Conservation (phyloP, 2,329 filamentous ascomycete species). For the Rutstroemia sydowiana region DNA sequence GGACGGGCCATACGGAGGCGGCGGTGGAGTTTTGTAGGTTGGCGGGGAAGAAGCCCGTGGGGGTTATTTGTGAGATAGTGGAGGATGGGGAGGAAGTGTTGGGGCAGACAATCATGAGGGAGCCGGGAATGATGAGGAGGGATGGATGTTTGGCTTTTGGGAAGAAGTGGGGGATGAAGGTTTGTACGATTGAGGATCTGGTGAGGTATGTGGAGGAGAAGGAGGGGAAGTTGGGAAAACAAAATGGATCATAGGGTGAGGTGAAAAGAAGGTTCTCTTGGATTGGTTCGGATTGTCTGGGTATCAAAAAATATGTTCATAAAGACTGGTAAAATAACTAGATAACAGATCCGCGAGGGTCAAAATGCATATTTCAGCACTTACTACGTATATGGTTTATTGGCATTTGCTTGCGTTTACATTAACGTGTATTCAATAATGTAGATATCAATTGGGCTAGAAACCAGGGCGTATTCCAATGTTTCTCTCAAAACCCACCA, state of each 20-base stretch:
- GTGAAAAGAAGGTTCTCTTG: neutral
- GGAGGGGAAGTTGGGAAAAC: slow-evolving; percentile 26
- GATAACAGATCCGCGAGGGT: neutral
- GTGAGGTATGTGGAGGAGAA: slow-evolving; percentile 49
- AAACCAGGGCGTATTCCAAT: too few species aligned
- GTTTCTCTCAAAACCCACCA: too few species aligned
- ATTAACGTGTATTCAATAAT: too few species aligned
- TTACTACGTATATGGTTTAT: too few species aligned
- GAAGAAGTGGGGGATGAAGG: slow-evolving; percentile 78
- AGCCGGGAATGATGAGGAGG: slow-evolving; percentile 83
- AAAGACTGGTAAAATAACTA: neutral
- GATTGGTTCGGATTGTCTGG: neutral
- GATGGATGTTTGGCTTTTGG: slow-evolving; percentile 87
- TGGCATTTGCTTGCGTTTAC: too few species aligned
- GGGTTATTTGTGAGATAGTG: slow-evolving; percentile 84
- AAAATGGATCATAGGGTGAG: slow-evolving; percentile 16
- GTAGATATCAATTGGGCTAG: too few species aligned
- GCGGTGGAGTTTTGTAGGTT: slow-evolving; percentile 83
- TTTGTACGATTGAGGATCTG: slow-evolving; percentile 92
- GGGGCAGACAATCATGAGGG: slow-evolving; percentile 57
- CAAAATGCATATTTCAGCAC: neutral
- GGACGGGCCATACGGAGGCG: slow-evolving; percentile 88
- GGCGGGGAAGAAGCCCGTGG: slow-evolving; percentile 68
- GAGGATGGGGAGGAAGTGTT: slow-evolving; percentile 70
- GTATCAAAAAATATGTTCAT: neutral